Evolutionary conservation across 2,329 filamentous ascomycete genomes (phyloP).

Genomic region (Penicillium sp.): DNA sequence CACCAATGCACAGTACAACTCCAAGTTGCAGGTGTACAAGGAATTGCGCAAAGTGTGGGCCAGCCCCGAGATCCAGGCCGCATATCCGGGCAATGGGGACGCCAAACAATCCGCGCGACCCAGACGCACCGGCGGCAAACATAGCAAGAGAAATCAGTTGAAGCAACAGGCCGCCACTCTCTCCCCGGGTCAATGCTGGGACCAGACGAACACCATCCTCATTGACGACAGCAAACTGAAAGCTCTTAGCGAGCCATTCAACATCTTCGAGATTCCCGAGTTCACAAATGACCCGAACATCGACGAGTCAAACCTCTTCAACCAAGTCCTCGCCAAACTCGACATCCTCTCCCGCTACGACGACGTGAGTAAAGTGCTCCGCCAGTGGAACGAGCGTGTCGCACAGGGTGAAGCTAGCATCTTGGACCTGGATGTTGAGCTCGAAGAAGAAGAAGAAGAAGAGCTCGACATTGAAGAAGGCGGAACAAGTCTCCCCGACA

Average conservation of each 20-base stretch:
- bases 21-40: constrained; percentile 87
- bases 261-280: constrained; percentile 78
- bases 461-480: constrained; percentile 13
- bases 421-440: constrained; percentile 25
- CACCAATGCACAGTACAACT: constrained; percentile 62
- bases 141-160: constrained; percentile 32
- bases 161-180: constrained; percentile 12
- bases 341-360: constrained; percentile 53
- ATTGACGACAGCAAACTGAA: constrained; percentile 86
- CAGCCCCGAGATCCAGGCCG: constrained; percentile 45
- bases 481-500: constrained; percentile 14
- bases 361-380: constrained; percentile 50
- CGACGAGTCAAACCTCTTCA: constrained; percentile 48
- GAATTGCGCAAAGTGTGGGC: constrained; percentile 73
- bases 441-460: not conserved
- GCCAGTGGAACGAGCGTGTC: constrained; percentile 34
- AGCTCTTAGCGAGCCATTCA: constrained; percentile 78
- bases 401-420: constrained; percentile 15
- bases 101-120: not conserved
- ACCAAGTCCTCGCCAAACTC: constrained; percentile 56
- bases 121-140: constrained; percentile 2
- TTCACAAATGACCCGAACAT: constrained; percentile 56
- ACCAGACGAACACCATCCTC: constrained; percentile 83
- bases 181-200: constrained; percentile 63
- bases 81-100: constrained; percentile 38